Conservation (phyloP, 306 rosid genomes). For the Dalbergia cultrata region DNA sequence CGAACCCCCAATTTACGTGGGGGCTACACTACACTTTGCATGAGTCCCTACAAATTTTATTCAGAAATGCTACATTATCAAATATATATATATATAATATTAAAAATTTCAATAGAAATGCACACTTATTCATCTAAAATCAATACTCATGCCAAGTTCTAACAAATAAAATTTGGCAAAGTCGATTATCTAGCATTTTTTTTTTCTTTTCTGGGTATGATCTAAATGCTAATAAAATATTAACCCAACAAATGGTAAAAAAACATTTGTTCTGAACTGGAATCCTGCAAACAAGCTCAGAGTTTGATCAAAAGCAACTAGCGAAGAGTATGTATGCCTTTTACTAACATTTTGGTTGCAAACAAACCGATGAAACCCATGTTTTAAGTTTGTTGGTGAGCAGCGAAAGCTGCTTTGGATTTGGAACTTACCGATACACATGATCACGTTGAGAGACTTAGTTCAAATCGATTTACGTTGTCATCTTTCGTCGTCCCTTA, state of each 20-base stretch:
- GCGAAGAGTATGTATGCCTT: slow-evolving; percentile 1
- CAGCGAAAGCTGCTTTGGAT: slow-evolving; percentile 44
- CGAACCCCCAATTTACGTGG: slow-evolving; percentile 20
- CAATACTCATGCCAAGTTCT: too few species aligned
- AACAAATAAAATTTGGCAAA: too few species aligned
- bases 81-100: too few species aligned
- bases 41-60: not conserved
- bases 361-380: slow-evolving; percentile 62
- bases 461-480: slow-evolving; percentile 52
- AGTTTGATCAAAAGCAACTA: not conserved
- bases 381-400: slow-evolving; percentile 50
- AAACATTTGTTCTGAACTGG: slow-evolving; percentile 15
- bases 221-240: not conserved
- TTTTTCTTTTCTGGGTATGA: not conserved
- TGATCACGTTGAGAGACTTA: slow-evolving; percentile 40
- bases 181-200: too few species aligned
- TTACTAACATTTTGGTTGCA: slow-evolving; percentile 28
- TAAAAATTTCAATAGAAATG: too few species aligned
- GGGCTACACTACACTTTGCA: slow-evolving; percentile 10
- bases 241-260: not conserved
- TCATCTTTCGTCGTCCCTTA: slow-evolving; percentile 26
- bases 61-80: too few species aligned
- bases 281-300: not conserved
- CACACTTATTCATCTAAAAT: too few species aligned
- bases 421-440: slow-evolving; percentile 15